These are phyloP conservation scores for Hibiscus mutabilis DNA, from an alignment of 345 rosid genomes.

Conservation along the genomic window DNA sequence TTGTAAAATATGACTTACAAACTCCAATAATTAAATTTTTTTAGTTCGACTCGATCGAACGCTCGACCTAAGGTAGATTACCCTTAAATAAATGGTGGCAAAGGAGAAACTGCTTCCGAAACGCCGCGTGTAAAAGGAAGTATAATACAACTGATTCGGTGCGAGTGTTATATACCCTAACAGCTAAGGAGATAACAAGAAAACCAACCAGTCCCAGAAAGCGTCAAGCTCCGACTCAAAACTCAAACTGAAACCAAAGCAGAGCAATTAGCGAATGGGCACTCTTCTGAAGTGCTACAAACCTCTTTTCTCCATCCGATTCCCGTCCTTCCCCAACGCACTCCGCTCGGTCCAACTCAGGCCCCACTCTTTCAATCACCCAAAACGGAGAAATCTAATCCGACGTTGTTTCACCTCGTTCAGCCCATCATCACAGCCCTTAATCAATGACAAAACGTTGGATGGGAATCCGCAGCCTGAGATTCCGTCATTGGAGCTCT, in stretches of 20 bases:
- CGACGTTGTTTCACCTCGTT: slow-evolving; percentile 38
- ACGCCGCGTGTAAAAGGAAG: background rate
- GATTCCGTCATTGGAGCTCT: slow-evolving; percentile 42
- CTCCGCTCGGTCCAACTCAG: slow-evolving; percentile 21
- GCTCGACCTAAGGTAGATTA: too few species aligned
- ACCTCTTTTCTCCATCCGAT: slow-evolving; percentile 34
- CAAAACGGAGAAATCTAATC: slow-evolving; percentile 20
- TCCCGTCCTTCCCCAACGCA: slow-evolving; percentile 26
- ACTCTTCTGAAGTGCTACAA: slow-evolving; percentile 44
- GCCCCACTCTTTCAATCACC: slow-evolving; percentile 13
- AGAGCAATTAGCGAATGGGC: slow-evolving; percentile 33
- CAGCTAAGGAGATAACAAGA: background rate
- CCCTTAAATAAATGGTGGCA: too few species aligned
- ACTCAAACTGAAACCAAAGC: background rate
- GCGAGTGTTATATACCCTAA: background rate
- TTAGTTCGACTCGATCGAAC: too few species aligned
- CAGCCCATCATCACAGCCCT: slow-evolving; percentile 33
- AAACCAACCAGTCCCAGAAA: background rate
- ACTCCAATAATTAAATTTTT: too few species aligned
- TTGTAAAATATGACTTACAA: too few species aligned
- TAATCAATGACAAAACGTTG: slow-evolving; percentile 8
- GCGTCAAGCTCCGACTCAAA: background rate
- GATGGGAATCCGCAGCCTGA: background rate
- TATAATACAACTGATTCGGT: background rate
- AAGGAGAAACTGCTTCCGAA: background rate